phyloP scores from a whole-genome alignment of 2,329 filamentous ascomycete genomes.

The Nemania bipapillata region DNA sequence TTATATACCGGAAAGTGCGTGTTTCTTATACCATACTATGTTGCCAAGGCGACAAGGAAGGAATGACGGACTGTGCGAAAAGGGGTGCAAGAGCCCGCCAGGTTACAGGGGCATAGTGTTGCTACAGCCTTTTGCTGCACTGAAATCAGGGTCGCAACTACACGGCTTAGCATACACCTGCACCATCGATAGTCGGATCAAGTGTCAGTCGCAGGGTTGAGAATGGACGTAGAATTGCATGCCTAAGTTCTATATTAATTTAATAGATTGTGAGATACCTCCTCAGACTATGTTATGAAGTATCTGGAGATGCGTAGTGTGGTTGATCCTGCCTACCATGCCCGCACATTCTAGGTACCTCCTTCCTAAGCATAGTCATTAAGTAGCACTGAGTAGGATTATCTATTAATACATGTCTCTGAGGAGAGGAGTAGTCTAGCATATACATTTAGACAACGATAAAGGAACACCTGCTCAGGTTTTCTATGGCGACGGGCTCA shows the following conservation, averaged over 20 bases:
- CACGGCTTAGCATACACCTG: not conserved
- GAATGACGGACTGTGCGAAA: not conserved
- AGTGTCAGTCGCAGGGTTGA: no score
- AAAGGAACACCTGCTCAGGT: not conserved
- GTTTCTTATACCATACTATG: not conserved
- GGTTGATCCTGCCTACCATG: no score
- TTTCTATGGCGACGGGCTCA: not conserved
- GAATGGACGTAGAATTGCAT: no score
- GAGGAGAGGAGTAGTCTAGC: not conserved
- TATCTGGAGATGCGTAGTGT: no score
- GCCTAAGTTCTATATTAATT: no score
- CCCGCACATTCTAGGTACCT: no score
- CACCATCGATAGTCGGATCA: no score
- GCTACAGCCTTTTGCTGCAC: not conserved
- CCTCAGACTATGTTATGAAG: no score
- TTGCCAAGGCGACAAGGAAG: not conserved
- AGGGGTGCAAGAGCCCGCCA: no score
- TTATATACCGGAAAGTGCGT: not conserved
- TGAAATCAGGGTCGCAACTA: constrained; percentile 25
- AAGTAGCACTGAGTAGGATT: not conserved
- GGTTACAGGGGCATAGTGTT: no score
- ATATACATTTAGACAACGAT: not conserved
- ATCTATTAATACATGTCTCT: not conserved
- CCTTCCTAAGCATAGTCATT: no score
- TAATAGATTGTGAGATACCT: no score